phyloP scores from a whole-genome alignment of 257 asterid species.

The Datura wrightii region DNA sequence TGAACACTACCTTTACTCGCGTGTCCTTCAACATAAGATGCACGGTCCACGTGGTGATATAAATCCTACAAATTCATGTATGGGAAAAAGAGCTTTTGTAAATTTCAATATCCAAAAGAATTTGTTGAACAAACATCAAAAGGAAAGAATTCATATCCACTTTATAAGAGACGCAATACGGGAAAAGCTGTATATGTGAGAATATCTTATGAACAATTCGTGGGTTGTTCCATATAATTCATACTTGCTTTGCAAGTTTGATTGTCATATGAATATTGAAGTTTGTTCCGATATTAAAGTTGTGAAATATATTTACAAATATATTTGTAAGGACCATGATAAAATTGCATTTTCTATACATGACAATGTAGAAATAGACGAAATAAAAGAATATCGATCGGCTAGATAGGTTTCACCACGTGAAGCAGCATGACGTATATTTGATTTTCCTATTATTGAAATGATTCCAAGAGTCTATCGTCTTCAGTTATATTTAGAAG shows the following conservation, averaged over 20 bases:
- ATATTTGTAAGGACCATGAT: too few relatives aligned
- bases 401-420: too few relatives aligned
- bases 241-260: not conserved
- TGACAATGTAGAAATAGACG: too few relatives aligned
- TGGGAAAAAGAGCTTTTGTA: not conserved
- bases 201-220: not conserved
- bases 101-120: not conserved
- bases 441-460: not conserved
- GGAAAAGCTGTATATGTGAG: not conserved
- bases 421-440: not conserved
- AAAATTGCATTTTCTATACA: too few relatives aligned
- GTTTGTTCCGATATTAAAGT: too few relatives aligned
- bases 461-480: not conserved
- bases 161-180: not conserved
- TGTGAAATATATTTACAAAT: too few relatives aligned
- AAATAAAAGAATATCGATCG: too few relatives aligned
- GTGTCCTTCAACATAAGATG: not conserved
- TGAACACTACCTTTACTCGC: not conserved
- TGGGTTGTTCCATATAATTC: not conserved
- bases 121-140: not conserved
- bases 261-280: not conserved
- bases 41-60: too few relatives aligned
- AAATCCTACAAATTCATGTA: too few relatives aligned
- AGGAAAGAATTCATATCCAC: not conserved
- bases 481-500: not conserved